Base-by-base conservation (phyloP, 2,329 filamentous ascomycete species). In the Aspergillus luchuensis region DNA sequence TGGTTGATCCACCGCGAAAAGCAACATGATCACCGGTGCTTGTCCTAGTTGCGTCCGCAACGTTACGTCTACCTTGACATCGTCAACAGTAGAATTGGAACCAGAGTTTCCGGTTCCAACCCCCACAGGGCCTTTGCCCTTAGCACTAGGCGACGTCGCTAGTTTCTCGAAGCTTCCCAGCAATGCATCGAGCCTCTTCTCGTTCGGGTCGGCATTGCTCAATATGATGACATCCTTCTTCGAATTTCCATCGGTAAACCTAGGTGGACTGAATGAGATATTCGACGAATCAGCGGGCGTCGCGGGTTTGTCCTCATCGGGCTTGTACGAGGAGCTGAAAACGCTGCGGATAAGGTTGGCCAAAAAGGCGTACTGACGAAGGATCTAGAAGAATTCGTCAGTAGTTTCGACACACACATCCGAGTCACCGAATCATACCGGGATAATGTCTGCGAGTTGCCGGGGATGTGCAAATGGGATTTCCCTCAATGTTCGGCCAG, bases 101-200 rank as follows among this genome's bases (percentile, higher is more conserved):
- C 63, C 19, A 57, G 8, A 36, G 21, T 38, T 52, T 56, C 25
- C 52, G 13, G 36, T 28, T 59, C 52, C 52, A 1, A 17, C 8
- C n/a, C 8, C 25, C 25, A 19, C 41, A 21, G 53, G 15, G 36
- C 53, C 57, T 23, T 63, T 60, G 6, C 60, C 60, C 11, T 58
- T 61, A n/a, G 36, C 53, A 11, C 47, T 48, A 1, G 38, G 38
- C 13, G 41, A 28, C 19, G 38, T 59, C 19, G n/a, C 51, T 43
- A 45, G 30, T 54, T 63, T 56, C 39, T 58, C 33, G 33, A 57
- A 56, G 2, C 60, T 62, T 21, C 65, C 64, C 23, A 79, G 79
- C 17, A 94, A 80, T 11, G 80, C 81, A 19, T 81, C 77, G 60
- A 87, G 84, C 70, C 90, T 89, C 0, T 80, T 78, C 15, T 76